Base-by-base conservation (phyloP, 352 stramenopile species). In the Phytopythium sindhum region DNA sequence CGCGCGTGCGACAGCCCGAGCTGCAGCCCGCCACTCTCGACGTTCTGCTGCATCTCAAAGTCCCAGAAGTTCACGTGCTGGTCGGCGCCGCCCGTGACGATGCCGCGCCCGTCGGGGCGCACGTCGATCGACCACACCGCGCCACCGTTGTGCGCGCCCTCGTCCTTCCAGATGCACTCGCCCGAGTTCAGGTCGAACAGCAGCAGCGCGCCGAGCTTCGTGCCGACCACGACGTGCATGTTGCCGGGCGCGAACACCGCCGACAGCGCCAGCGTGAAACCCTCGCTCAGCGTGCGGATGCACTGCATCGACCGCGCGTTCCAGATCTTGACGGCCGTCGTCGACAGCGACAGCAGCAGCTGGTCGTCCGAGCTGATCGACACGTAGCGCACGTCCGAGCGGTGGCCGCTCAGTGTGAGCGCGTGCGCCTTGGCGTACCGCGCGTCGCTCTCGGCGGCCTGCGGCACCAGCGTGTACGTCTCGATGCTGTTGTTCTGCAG, bases 11-110 rank as follows among this genome's bases (percentile, higher is more conserved):
- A 90, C 33, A 99, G 70, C 39, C 93, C 90, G 44, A 98, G 88
- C 66, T 94, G 87, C n/a, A 94, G 71, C n/a, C 65, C 69, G 6
- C 78, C 82, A 42, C 61, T 74, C 52, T 78, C 74, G 19, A 77
- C 73, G 14, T 75, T 63, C n/a, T 74, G 80, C 57, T 86, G 68
- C 67, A 97, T 91, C 74, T 99, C 96, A 66, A 99, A 94, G 66
- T 98, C 90, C 97, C 97, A 99, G 71, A 99, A 99, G 79, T 99
- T 99, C 12, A 99, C 97, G 58, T 90, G 84, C 68, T 99, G 97
- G 68, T 99, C 98, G 11, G 97, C 96, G 48, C 93, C 97, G 55
- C 97, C 97, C 24, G 97, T 99, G 39, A 98, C 91, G 51, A 99
- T 87, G 9, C 90, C 93, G 60, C 96, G 94, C 17, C 83, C 86